These are phyloP conservation scores for Termitomyces sp. DNA, from an alignment of 1,284 basidiomycete genomes.

Conservation along the genomic window DNA sequence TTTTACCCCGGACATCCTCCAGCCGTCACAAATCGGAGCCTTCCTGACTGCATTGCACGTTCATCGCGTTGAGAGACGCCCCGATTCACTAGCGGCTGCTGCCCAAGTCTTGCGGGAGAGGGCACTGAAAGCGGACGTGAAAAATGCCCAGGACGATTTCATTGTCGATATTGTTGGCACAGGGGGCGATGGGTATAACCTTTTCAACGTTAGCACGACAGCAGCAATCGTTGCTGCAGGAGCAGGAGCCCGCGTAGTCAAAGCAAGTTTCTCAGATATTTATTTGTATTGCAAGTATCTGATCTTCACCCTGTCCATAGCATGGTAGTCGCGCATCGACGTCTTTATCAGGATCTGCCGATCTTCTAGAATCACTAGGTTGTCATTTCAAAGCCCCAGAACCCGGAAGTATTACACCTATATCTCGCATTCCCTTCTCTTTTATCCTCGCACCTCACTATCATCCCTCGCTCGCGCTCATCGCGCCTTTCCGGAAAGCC, in stretches of 20 bases:
- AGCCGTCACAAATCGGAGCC: conserved; percentile 73
- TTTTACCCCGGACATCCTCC: conserved; percentile 58
- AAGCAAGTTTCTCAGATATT: conserved; percentile 47
- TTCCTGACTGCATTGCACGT: conserved; percentile 82
- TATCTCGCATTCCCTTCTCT: conserved; percentile 72
- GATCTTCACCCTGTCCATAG: conserved; percentile 33
- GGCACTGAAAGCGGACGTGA: conserved; percentile 57
- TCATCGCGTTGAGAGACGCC: conserved; percentile 67
- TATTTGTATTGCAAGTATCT: background rate
- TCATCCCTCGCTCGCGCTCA: conserved; percentile 81
- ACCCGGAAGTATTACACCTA: conserved; percentile 47
- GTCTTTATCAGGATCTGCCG: conserved; percentile 92
- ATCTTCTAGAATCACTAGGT: conserved; percentile 83
- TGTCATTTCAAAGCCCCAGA: conserved; percentile 74
- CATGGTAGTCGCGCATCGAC: conserved; percentile 94
- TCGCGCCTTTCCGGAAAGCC: conserved; percentile 82
- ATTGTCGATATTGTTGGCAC: conserved; percentile 63
- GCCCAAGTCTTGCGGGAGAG: conserved; percentile 68
- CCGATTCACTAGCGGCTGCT: conserved; percentile 73
- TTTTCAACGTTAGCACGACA: conserved; percentile 97
- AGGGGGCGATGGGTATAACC: conserved; percentile 96
- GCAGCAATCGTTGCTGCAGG: conserved; percentile 94
- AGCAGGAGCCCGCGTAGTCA: conserved; percentile 89
- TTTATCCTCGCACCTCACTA: conserved; percentile 94
- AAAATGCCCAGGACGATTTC: conserved; percentile 56